These are phyloP conservation scores for Hordeum marinum DNA, from an alignment of 176 grass and related monocot genomes.

Conservation along the genomic window DNA sequence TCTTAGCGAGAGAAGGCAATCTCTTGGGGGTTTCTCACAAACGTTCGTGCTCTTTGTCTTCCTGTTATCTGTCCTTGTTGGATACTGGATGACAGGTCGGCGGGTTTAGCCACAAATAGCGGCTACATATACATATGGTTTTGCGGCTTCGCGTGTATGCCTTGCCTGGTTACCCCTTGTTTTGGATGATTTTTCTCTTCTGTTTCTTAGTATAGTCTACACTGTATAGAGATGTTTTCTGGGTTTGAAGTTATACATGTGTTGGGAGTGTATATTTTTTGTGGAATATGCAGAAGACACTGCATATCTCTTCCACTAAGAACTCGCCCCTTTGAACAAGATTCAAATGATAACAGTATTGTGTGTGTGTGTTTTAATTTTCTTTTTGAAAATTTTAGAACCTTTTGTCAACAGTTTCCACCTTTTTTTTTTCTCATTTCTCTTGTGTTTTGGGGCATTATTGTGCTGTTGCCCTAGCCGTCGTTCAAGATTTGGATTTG, in stretches of 20 bases:
- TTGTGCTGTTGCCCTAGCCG: too few relatives aligned
- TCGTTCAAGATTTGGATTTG: too few relatives aligned
- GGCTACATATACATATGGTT: not conserved
- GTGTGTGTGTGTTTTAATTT: not conserved
- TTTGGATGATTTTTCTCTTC: not conserved
- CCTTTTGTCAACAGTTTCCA: not conserved
- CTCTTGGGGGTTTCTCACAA: conserved; percentile 41
- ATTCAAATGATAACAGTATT: not conserved
- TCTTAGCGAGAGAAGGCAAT: conserved; percentile 24
- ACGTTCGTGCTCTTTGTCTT: conserved; percentile 42
- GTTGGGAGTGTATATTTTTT: not conserved
- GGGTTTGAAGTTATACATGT: not conserved
- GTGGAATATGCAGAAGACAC: not conserved
- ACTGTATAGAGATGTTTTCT: not conserved
- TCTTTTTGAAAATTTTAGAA: not conserved
- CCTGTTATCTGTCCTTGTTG: conserved; percentile 33
- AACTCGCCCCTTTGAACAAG: not conserved
- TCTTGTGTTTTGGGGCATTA: too few relatives aligned
- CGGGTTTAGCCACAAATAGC: conserved; percentile 12
- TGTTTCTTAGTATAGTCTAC: conserved; percentile 12
- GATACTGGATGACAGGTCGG: conserved; percentile 43
- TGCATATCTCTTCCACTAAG: not conserved
- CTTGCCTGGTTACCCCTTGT: not conserved
- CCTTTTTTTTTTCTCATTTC: too few relatives aligned
- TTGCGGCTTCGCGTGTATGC: not conserved